Evolutionary conservation across 345 rosid genomes (phyloP).

Genomic region (Garcia nutans): DNA sequence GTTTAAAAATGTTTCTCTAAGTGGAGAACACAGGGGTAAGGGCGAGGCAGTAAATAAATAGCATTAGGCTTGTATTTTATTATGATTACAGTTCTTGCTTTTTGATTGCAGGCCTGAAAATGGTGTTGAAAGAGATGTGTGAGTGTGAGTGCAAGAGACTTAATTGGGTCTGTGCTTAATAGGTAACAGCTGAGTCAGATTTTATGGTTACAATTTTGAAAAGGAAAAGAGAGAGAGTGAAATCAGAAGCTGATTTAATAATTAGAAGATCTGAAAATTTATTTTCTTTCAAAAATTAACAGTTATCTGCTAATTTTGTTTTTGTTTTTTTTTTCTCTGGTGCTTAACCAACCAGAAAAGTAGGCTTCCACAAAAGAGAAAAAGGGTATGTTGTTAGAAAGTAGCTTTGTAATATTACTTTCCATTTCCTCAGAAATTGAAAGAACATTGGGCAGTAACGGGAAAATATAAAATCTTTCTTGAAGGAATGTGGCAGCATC

Average conservation of each 20-base stretch:
- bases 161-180: neutral
- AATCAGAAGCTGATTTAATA: neutral
- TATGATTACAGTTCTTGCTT: constrained; percentile 26
- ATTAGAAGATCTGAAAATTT: neutral
- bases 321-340: neutral
- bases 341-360: constrained; percentile 2
- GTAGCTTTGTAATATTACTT: constrained; percentile 18
- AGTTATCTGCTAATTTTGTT: neutral
- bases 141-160: constrained; percentile 2
- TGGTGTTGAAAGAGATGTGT: constrained; percentile 33
- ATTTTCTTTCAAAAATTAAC: constrained; percentile 5
- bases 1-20: constrained; percentile 6
- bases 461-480: neutral
- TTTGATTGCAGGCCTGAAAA: constrained; percentile 35
- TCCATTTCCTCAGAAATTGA: constrained; percentile 6
- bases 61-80: constrained; percentile 14
- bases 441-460: neutral
- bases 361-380: neutral
- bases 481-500: constrained; percentile 1
- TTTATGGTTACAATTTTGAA: constrained; percentile 14
- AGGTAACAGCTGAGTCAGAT: constrained; percentile 26
- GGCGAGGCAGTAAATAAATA: constrained; percentile 16
- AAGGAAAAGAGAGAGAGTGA: constrained; percentile 11
- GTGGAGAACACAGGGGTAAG: constrained; percentile 31
- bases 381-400: constrained; percentile 11